phyloP scores from a whole-genome alignment of 129 eudicot genomes.

The Flaveria linearis region DNA sequence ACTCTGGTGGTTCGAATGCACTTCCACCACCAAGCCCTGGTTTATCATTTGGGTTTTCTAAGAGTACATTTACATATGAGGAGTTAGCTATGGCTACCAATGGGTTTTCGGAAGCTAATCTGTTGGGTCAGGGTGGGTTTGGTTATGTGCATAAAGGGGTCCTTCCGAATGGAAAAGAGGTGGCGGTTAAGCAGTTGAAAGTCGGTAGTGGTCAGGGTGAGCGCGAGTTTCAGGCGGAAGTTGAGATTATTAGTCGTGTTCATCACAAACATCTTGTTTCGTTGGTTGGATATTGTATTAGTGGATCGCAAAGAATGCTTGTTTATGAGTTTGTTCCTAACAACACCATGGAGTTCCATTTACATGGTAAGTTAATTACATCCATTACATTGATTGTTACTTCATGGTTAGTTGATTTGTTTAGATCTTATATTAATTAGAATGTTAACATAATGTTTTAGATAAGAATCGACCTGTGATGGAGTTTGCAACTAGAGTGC shows the following conservation, averaged over 20 bases:
- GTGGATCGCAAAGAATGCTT: conserved; percentile 57
- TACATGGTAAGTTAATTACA: conserved; percentile 43
- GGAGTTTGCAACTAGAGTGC: conserved; percentile 73
- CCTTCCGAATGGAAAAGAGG: conserved; percentile 49
- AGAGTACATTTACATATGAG: conserved; percentile 50
- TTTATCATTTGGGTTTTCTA: conserved; percentile 33
- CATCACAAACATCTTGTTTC: conserved; percentile 63
- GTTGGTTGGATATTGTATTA: conserved; percentile 55
- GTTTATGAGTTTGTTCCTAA: conserved; percentile 65
- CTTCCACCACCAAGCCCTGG: conserved; percentile 30
- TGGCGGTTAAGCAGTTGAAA: conserved; percentile 52
- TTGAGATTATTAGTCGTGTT: conserved; percentile 55
- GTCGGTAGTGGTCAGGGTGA: conserved; percentile 57
- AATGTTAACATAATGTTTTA: conserved; percentile 29
- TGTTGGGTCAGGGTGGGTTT: conserved; percentile 66
- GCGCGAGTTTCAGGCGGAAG: conserved; percentile 59
- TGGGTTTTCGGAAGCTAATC: conserved; percentile 46
- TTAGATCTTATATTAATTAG: neutral
- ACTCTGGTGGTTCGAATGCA: conserved; percentile 34
- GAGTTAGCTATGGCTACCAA: conserved; percentile 50
- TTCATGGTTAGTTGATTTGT: neutral
- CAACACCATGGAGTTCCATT: conserved; percentile 53
- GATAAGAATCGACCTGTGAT: conserved; percentile 75
- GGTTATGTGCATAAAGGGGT: conserved; percentile 62
- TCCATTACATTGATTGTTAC: neutral